Conservation (phyloP, 164 flowering plant genomes). For the Vitis riparia region DNA sequence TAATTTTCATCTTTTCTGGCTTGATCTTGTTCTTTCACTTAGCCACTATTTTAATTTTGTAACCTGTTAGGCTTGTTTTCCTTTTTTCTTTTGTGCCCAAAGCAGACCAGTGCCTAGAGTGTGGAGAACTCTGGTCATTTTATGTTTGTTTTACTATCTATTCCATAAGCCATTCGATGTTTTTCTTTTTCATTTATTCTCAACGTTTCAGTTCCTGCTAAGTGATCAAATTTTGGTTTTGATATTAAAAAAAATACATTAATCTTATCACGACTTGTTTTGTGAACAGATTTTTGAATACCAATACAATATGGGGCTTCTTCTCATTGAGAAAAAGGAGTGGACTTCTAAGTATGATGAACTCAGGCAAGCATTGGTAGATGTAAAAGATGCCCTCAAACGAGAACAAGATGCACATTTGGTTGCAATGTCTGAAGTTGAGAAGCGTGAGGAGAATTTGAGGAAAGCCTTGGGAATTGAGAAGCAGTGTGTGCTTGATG, state of each 20-base stretch:
- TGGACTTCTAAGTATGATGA: constrained; percentile 69
- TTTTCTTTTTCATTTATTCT: background rate
- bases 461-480: constrained; percentile 82
- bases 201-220: background rate
- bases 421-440: constrained; percentile 66
- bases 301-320: constrained; percentile 94
- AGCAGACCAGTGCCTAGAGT: too few relatives aligned
- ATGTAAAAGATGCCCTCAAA: constrained; percentile 63
- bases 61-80: background rate
- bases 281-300: constrained; percentile 77
- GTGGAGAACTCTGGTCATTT: too few relatives aligned
- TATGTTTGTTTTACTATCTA: background rate
- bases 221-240: background rate
- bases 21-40: background rate
- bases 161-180: background rate
- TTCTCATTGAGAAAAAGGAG: constrained; percentile 87
- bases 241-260: background rate
- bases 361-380: constrained; percentile 49
- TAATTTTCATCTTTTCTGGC: background rate
- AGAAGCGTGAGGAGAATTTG: constrained; percentile 74
- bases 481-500: constrained; percentile 82
- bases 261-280: background rate
- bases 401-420: constrained; percentile 69
- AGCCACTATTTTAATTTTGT: too few relatives aligned
- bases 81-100: background rate